phyloP scores from a whole-genome alignment of 345 rosid species.

The Carallia pectinifolia region DNA sequence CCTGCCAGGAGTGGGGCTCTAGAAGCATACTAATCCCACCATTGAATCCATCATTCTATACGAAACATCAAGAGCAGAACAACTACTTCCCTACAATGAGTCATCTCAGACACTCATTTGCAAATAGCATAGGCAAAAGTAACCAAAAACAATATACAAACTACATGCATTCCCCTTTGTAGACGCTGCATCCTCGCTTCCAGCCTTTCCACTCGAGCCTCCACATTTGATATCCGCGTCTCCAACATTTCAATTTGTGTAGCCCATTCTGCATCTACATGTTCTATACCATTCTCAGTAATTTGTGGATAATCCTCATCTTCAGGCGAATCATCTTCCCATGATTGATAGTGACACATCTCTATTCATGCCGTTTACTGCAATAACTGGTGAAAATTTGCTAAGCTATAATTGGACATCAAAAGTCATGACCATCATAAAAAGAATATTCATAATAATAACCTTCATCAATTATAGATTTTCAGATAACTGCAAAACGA shows the following conservation, averaged over 20 bases:
- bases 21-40: too few species aligned
- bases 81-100: background rate
- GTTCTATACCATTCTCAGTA: conserved; percentile 9
- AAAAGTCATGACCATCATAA: background rate
- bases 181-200: conserved; percentile 22
- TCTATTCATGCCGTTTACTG: conserved; percentile 16
- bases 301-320: conserved; percentile 11
- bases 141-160: conserved; percentile 11
- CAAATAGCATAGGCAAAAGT: conserved; percentile 24
- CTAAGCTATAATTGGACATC: background rate
- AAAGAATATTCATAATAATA: background rate
- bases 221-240: conserved; percentile 24
- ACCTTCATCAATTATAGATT: background rate
- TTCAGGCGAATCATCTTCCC: conserved; percentile 29
- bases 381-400: background rate
- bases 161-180: conserved; percentile 18
- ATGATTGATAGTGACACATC: conserved; percentile 31
- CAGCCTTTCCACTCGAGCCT: conserved; percentile 18
- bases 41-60: background rate
- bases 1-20: too few species aligned
- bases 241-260: conserved; percentile 24
- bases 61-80: background rate
- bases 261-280: conserved; percentile 13
- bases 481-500: background rate
- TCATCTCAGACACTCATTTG: conserved; percentile 20